Evolutionary conservation across 2,329 filamentous ascomycete genomes (phyloP), one percentile per base, ranked within the genome.

Genomic region (Bipolaris zeicola): DNA sequence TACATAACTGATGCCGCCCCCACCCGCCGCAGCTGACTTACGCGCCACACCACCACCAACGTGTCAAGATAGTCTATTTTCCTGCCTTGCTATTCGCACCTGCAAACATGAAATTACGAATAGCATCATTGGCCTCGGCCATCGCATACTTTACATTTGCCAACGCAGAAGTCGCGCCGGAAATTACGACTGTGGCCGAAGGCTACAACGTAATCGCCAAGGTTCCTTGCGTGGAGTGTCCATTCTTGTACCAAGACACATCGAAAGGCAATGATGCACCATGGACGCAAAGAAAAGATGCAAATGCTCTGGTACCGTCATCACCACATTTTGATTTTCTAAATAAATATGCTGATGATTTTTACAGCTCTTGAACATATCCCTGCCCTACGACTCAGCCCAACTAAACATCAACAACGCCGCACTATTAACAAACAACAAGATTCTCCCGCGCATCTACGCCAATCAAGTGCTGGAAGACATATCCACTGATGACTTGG

Each of bases 151-250:
- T 61, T 16, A 24, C 42, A 6, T 39, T 61, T 13, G 42, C 51
- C 10, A 26, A 46, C 14, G 69, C 65, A 3, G 59, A 65, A 8
- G 49, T 64, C 38, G 69, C 69, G n/a, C 70, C 69, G 2, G 70
- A 71, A 20, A 69, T 75, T 7, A 75, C 68, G 14, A 65, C 63
- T 7, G 47, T 73, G 6, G 61, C 62, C 4, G 70, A 71, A 34
- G 72, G 72, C 44, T 73, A 69, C 60, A 68, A 67, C 53, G 47
- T 71, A 51, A 65, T 75, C 41, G 70, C 67, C 49, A 75, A 73
- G 52, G 52, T 75, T 6, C 70, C 70, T 8, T 75, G 72, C 43
- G 28, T 62, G n/a, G 69, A 61, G 24, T 75, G 72, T 55, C 71
- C 72, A 4, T 74, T 70, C 38, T 45, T 75, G 22, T 68, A 66